Evolutionary conservation across 1,284 basidiomycete species (phyloP).

Genomic region (Kalmanozyma brasiliensis): DNA sequence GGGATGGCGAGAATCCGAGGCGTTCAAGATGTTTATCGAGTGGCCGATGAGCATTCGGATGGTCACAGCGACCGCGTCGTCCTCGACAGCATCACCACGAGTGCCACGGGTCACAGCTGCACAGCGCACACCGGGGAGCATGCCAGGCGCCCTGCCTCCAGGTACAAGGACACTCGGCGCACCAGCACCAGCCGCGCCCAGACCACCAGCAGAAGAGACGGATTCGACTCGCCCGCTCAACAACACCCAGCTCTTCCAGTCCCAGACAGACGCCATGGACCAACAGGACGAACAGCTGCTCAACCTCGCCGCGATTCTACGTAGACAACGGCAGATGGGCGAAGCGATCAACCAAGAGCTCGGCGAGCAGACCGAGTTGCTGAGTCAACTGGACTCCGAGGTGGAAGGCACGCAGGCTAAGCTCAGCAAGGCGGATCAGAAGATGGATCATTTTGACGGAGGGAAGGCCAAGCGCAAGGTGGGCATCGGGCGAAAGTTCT

Average conservation of each 20-base stretch:
- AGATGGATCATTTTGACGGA: constrained; percentile 72
- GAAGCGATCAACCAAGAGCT: constrained; percentile 88
- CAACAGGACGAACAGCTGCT: constrained; percentile 85
- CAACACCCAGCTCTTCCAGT: constrained; percentile 79
- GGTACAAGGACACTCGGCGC: constrained; percentile 18
- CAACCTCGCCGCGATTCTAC: constrained; percentile 82
- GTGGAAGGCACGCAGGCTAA: constrained; percentile 80
- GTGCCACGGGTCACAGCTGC: constrained; percentile 3
- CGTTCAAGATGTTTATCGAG: constrained; percentile 87
- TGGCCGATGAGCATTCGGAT: constrained; percentile 72
- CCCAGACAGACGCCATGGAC: constrained; percentile 83
- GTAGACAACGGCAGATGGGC: constrained; percentile 85
- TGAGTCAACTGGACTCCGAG: constrained; percentile 80
- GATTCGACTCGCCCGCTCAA: constrained; percentile 86
- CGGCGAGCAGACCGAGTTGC: constrained; percentile 82
- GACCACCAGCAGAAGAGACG: constrained; percentile 78
- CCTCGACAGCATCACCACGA: constrained; percentile 2
- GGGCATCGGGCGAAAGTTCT: constrained; percentile 38
- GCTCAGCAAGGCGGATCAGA: constrained; percentile 80
- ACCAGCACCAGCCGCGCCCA: constrained; percentile 15
- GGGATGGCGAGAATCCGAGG: constrained; percentile 80
- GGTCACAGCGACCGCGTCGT: constrained; percentile 11
- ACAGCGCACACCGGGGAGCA: constrained; percentile 1
- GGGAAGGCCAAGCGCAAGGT: constrained; percentile 31
- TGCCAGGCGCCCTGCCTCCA: constrained; percentile 29